Percentiles rank a stretch among this genome's conserved stretches.
Conservation (phyloP, 441 rosid genomes). For the Capsella rubella region DNA sequence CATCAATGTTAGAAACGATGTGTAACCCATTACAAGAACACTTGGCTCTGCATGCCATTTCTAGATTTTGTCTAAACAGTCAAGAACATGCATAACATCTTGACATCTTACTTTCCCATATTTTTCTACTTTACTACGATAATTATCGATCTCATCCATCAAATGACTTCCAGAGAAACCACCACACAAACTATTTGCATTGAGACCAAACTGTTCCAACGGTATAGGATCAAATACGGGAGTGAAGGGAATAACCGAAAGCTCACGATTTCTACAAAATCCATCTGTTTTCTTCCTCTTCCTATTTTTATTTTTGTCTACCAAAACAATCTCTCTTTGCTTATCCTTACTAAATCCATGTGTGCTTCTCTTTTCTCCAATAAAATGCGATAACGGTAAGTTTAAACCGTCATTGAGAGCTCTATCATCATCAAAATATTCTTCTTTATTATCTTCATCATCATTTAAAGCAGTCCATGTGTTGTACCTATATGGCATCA, state of each 20-base stretch:
- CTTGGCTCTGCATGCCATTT: slow-evolving; percentile 95
- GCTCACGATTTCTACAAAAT: slow-evolving; percentile 40
- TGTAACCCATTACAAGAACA: slow-evolving; percentile 95
- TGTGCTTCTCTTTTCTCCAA: slow-evolving; percentile 39
- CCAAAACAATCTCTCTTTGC: slow-evolving; percentile 23
- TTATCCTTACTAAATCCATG: slow-evolving; percentile 30
- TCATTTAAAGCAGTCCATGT: slow-evolving; percentile 45
- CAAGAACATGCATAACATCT: slow-evolving; percentile 90
- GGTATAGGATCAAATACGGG: slow-evolving; percentile 47
- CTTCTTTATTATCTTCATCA: slow-evolving; percentile 43
- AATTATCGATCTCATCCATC: slow-evolving; percentile 41
- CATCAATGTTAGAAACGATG: slow-evolving; percentile 87
- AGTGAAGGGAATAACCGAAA: slow-evolving; percentile 67
- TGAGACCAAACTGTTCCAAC: slow-evolving; percentile 47
- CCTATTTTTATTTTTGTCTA: slow-evolving; percentile 25
- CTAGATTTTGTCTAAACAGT: slow-evolving; percentile 89
- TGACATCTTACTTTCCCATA: slow-evolving; percentile 48
- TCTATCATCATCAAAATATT: slow-evolving; percentile 33
- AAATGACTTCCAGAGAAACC: slow-evolving; percentile 20
- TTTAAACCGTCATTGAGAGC: slow-evolving; percentile 49
- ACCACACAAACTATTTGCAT: slow-evolving; percentile 40
- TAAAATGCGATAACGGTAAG: slow-evolving; percentile 60
- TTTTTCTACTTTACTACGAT: slow-evolving; percentile 44
- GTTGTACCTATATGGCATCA: slow-evolving; percentile 53
- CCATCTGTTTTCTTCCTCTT: slow-evolving; percentile 31